These are phyloP conservation scores for Pseudocercospora musae DNA, from an alignment of 2,329 filamentous ascomycete genomes.

Conservation along the genomic window DNA sequence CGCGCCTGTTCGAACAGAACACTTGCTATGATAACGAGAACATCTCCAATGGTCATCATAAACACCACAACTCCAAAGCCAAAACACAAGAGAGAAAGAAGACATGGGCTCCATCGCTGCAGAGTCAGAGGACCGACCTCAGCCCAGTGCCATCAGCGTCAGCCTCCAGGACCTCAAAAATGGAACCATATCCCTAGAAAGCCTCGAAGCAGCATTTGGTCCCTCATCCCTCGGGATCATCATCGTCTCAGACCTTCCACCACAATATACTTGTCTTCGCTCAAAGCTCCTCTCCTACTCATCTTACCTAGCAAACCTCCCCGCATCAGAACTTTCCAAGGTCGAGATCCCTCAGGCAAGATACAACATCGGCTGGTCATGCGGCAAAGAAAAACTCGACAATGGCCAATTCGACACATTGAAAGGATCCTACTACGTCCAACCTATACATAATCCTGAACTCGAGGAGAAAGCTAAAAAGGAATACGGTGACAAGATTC, in stretches of 20 bases:
- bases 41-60: background rate
- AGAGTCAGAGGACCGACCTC: slow-evolving; percentile 9
- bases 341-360: slow-evolving; percentile 53
- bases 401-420: slow-evolving; percentile 74
- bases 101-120: slow-evolving; percentile 13
- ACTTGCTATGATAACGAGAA: background rate
- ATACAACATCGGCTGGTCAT: slow-evolving; percentile 70
- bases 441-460: slow-evolving; percentile 56
- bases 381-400: slow-evolving; percentile 76
- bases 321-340: slow-evolving; percentile 61
- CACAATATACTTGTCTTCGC: slow-evolving; percentile 68
- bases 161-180: slow-evolving; percentile 40
- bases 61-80: background rate
- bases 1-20: background rate
- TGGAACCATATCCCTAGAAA: slow-evolving; percentile 62
- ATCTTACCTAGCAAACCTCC: slow-evolving; percentile 81
- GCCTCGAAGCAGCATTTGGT: slow-evolving; percentile 78
- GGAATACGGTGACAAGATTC: slow-evolving; percentile 61
- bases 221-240: slow-evolving; percentile 88
- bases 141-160: slow-evolving; percentile 43
- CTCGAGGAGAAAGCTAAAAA: slow-evolving; percentile 57
- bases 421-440: slow-evolving; percentile 82
- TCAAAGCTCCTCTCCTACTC: slow-evolving; percentile 76
- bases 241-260: slow-evolving; percentile 80
- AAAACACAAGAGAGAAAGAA: background rate